Percentiles rank a stretch among this genome's conserved stretches.
These are phyloP conservation scores for Rasamsonia emersonii DNA, from an alignment of 2,329 filamentous ascomycete genomes.

Conservation along the genomic window DNA sequence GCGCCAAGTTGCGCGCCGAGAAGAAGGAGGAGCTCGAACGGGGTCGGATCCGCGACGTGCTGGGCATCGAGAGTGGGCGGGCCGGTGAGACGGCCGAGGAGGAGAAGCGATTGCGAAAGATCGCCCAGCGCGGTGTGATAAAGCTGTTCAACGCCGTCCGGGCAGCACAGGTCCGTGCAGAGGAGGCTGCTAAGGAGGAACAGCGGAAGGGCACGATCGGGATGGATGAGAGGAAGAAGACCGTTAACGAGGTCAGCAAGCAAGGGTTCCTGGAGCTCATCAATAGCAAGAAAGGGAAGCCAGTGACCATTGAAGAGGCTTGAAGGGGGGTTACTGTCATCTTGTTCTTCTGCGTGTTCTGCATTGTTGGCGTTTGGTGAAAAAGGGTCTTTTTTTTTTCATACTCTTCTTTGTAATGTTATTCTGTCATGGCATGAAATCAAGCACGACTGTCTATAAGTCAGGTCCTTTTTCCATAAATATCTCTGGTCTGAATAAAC, in stretches of 20 bases:
- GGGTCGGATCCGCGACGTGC: conserved; percentile 78
- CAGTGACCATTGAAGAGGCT: conserved; percentile 36
- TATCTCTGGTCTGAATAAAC: no score
- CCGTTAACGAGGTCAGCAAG: conserved; percentile 91
- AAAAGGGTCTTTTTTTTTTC: conserved; percentile 12
- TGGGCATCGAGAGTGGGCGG: conserved; percentile 52
- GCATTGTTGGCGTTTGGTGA: conserved; percentile 26
- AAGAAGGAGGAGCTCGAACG: conserved; percentile 73
- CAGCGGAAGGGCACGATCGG: conserved; percentile 68
- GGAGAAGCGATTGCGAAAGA: conserved; percentile 75
- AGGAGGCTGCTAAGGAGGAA: conserved; percentile 60
- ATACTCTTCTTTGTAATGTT: conserved; percentile 5
- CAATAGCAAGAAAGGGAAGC: conserved; percentile 47
- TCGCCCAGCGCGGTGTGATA: conserved; percentile 85
- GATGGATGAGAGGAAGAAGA: conserved; percentile 71
- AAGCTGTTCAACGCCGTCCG: conserved; percentile 94
- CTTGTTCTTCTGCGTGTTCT: conserved; percentile 7
- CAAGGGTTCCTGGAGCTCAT: conserved; percentile 90
- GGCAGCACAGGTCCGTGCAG: conserved; percentile 81
- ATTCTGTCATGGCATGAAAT: conserved; percentile 3
- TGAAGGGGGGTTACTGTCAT: conserved; percentile 15
- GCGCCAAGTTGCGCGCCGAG: conserved; percentile 68
- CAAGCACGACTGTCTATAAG: conserved; percentile 2
- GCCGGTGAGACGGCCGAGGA: conserved; percentile 52
- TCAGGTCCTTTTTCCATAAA: no score